Evolutionary conservation across 441 rosid species (phyloP).

Genomic region (Pelargonium fulgidum): DNA sequence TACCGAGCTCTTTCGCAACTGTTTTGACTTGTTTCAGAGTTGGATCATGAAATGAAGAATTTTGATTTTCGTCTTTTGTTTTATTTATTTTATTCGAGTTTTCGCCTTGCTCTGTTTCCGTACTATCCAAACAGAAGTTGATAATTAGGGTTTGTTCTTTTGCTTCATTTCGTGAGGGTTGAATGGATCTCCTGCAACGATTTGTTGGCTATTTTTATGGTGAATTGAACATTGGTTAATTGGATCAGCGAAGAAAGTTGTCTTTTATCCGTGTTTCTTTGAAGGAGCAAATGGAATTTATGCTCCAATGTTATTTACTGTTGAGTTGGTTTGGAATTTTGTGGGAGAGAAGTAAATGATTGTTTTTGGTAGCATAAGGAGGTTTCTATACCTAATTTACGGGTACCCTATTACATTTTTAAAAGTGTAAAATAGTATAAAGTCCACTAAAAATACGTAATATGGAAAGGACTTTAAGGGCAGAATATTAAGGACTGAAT

Average conservation of each 20-base stretch:
- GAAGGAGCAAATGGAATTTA: neutral
- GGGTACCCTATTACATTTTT: too few species aligned
- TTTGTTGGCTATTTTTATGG: neutral
- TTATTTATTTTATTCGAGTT: neutral
- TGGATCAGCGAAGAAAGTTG: neutral
- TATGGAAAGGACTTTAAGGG: too few species aligned
- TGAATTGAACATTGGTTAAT: neutral
- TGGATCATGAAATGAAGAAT: neutral
- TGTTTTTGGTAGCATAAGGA: neutral
- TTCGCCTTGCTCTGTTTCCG: neutral
- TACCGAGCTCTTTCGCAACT: slow-evolving; percentile 1
- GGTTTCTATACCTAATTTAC: too few species aligned
- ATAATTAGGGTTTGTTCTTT: neutral
- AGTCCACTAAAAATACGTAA: too few species aligned
- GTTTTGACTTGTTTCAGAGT: neutral
- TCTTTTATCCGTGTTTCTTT: neutral
- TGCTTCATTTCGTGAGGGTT: neutral
- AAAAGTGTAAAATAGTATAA: too few species aligned
- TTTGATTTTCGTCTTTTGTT: neutral
- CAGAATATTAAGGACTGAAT: too few species aligned
- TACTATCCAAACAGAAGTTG: neutral
- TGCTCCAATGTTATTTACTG: neutral
- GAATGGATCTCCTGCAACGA: neutral
- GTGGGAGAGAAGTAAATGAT: neutral
- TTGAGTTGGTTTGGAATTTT: neutral